These are phyloP conservation scores for Globisporangium okanoganense DNA, from an alignment of 352 stramenopile species.

Conservation along the genomic window DNA sequence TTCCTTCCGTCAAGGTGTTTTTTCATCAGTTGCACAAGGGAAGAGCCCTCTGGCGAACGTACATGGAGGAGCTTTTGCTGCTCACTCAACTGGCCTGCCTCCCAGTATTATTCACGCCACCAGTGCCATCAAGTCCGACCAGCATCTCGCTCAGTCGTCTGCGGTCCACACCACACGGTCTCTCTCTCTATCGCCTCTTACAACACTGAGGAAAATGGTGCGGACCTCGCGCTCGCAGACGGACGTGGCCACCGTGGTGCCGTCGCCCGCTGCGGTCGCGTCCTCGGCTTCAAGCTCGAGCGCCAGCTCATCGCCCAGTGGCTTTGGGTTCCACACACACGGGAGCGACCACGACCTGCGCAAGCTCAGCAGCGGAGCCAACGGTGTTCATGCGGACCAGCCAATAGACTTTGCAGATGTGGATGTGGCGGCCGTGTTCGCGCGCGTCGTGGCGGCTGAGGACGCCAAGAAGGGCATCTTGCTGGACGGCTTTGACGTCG, in stretches of 20 bases:
- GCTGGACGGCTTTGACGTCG: slow-evolving; percentile 20
- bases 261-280: background rate
- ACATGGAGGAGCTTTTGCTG: too few relatives aligned
- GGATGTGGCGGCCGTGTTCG: slow-evolving; percentile 15
- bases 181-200: background rate
- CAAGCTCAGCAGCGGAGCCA: too few relatives aligned
- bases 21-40: too few relatives aligned
- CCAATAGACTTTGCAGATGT: slow-evolving; percentile 17
- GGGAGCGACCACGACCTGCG: background rate
- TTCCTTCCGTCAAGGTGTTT: too few relatives aligned
- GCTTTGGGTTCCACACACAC: too few relatives aligned
- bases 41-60: too few relatives aligned
- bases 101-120: too few relatives aligned
- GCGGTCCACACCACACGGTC: background rate
- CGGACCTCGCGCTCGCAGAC: background rate
- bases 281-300: background rate
- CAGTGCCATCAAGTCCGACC: background rate
- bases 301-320: background rate
- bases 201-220: background rate
- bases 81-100: too few relatives aligned
- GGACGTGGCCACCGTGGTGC: background rate
- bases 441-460: slow-evolving; percentile 14
- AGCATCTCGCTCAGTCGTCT: background rate
- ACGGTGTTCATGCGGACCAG: slow-evolving; percentile 6
- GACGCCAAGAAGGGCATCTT: background rate